Percentiles rank a stretch among this genome's conserved stretches.
These are phyloP conservation scores for Lanmaoa rubissima DNA, from an alignment of 768 basidiomycete species.

Conservation along the genomic window DNA sequence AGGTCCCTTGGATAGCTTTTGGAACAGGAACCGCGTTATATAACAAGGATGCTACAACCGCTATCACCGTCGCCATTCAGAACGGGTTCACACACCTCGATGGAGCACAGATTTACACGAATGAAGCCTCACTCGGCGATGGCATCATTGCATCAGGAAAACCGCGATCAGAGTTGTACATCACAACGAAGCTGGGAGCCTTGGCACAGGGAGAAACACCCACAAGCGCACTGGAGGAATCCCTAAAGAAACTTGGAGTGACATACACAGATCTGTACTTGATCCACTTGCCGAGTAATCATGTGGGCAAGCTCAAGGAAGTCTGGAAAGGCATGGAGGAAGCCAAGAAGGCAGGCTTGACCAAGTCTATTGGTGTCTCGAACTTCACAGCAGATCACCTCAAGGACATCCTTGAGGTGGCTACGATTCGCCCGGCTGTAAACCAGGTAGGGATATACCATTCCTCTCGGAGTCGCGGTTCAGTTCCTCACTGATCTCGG, in stretches of 20 bases:
- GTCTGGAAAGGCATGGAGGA: constrained; percentile 64
- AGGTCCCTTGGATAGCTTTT: constrained; percentile 57
- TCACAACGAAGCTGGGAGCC: constrained; percentile 54
- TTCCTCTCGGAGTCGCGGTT: neutral
- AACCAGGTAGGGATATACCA: constrained; percentile 43
- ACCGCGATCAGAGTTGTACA: constrained; percentile 53
- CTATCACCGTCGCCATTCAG: constrained; percentile 48
- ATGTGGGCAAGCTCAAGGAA: constrained; percentile 44
- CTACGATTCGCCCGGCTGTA: constrained; percentile 47
- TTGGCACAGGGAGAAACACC: constrained; percentile 44
- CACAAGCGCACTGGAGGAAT: constrained; percentile 46
- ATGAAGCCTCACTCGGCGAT: constrained; percentile 52
- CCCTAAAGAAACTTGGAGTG: constrained; percentile 52
- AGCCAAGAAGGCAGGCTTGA: constrained; percentile 41
- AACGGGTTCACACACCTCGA: constrained; percentile 61
- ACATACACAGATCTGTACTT: constrained; percentile 63
- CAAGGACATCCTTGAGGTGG: constrained; percentile 41
- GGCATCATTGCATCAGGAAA: constrained; percentile 51
- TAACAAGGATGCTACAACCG: constrained; percentile 39
- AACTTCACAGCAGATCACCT: constrained; percentile 49
- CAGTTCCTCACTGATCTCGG: neutral
- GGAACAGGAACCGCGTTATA: constrained; percentile 61
- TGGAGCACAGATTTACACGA: constrained; percentile 58
- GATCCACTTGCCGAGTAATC: constrained; percentile 47
- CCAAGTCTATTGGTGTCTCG: constrained; percentile 51